phyloP scores from a whole-genome alignment of 192 early-diverging fungal species.

The Coemansia javaensis region DNA sequence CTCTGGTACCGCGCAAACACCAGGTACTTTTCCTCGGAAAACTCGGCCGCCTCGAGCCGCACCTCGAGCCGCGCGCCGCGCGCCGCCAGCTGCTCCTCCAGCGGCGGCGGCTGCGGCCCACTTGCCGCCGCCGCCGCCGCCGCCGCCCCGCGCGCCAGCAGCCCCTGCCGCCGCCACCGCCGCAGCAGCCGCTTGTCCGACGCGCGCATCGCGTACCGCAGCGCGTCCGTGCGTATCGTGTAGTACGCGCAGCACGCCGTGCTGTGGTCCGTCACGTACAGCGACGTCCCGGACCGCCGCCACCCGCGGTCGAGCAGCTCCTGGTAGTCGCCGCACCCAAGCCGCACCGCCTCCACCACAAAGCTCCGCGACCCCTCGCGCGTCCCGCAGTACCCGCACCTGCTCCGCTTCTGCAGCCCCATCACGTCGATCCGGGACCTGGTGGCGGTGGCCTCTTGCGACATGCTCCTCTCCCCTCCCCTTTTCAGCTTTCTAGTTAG shows the following conservation, averaged over 20 bases:
- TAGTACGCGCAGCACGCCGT: slow-evolving; percentile 54
- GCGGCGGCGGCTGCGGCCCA: too few species aligned
- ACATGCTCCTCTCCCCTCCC: too few species aligned
- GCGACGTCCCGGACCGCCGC: slow-evolving; percentile 43
- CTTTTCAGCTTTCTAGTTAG: too few species aligned
- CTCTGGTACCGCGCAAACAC: slow-evolving; percentile 82
- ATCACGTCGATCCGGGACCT: slow-evolving; percentile 10
- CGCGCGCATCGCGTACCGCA: slow-evolving; percentile 3
- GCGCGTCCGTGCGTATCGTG: slow-evolving; percentile 28
- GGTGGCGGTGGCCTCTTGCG: too few species aligned
- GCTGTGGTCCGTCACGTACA: slow-evolving; percentile 52
- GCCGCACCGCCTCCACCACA: neutral
- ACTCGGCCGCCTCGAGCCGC: slow-evolving; percentile 55
- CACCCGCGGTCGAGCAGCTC: slow-evolving; percentile 45
- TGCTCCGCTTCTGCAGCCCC: slow-evolving; percentile 25
- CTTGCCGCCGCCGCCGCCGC: neutral
- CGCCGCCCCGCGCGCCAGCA: neutral
- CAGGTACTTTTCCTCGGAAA: slow-evolving; percentile 66
- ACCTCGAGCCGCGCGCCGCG: slow-evolving; percentile 10
- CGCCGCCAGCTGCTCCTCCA: neutral
- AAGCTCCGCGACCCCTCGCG: slow-evolving; percentile 9
- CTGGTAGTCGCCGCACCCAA: slow-evolving; percentile 44
- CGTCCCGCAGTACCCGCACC: slow-evolving; percentile 38
- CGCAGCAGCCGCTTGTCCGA: slow-evolving; percentile 33
- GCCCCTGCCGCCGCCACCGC: slow-evolving; percentile 9